Evolutionary conservation across 2,329 filamentous ascomycete genomes (phyloP).

Genomic region (Colletotrichum tanaceti): DNA sequence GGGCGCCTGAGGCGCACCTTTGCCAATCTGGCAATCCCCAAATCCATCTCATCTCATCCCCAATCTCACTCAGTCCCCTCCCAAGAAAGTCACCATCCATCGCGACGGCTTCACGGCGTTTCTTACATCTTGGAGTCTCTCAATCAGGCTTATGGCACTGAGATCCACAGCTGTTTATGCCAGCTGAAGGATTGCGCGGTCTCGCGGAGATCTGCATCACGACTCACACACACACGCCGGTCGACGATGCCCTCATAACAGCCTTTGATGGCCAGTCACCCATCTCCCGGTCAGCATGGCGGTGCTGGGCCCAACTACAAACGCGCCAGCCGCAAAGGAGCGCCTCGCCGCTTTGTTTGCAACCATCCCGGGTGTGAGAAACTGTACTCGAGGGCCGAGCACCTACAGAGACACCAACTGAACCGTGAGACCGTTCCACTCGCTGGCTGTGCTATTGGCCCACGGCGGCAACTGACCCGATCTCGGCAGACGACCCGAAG

Average conservation of each 20-base stretch:
- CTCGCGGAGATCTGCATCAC: slow-evolving; percentile 8
- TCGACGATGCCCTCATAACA: slow-evolving; percentile 25
- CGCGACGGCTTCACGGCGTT: slow-evolving; percentile 9
- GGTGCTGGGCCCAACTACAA: slow-evolving; percentile 53
- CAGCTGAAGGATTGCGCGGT: neutral
- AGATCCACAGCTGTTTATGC: neutral
- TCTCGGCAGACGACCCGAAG: slow-evolving; percentile 75
- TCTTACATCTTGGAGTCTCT: neutral
- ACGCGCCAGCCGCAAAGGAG: slow-evolving; percentile 64
- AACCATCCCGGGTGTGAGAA: slow-evolving; percentile 79
- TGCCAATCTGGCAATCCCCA: slow-evolving; percentile 11
- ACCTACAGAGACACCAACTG: slow-evolving; percentile 83
- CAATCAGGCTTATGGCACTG: slow-evolving; percentile 3
- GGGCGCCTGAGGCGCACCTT: slow-evolving; percentile 27
- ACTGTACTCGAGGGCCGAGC: slow-evolving; percentile 83
- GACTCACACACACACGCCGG: too few species aligned
- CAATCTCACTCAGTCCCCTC: neutral
- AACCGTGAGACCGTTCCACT: slow-evolving; percentile 64
- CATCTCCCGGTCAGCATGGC: slow-evolving; percentile 27
- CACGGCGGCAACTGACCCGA: slow-evolving; percentile 15
- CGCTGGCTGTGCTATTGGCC: slow-evolving; percentile 5
- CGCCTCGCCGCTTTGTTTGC: slow-evolving; percentile 68
- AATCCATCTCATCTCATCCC: slow-evolving; percentile 21
- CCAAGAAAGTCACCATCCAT: neutral
- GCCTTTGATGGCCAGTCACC: slow-evolving; percentile 28